phyloP scores from a whole-genome alignment of 1,284 basidiomycete genomes.

The Rhodotorula sp. region DNA sequence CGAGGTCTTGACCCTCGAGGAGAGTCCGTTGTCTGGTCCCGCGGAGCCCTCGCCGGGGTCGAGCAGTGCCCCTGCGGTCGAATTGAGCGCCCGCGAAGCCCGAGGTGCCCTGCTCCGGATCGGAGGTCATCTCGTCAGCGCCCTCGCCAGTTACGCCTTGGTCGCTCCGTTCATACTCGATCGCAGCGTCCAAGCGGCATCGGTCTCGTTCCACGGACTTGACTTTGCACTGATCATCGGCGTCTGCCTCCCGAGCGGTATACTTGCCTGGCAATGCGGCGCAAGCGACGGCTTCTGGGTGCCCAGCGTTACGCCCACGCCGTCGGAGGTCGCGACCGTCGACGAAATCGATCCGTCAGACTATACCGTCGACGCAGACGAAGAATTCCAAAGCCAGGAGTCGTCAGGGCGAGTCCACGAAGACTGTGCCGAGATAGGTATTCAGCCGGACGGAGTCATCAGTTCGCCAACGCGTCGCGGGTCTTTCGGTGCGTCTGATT shows the following conservation, averaged over 20 bases:
- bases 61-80: constrained; percentile 10
- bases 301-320: constrained; percentile 10
- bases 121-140: constrained; percentile 40
- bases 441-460: constrained; percentile 17
- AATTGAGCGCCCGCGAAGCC: constrained; percentile 26
- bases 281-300: constrained; percentile 36
- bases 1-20: not conserved
- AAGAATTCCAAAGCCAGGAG: not conserved
- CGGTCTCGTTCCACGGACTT: not conserved
- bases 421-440: constrained; percentile 11
- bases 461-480: not conserved
- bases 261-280: constrained; percentile 29
- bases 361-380: not conserved
- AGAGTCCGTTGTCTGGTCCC: not conserved
- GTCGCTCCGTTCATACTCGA: constrained; percentile 19
- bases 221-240: constrained; percentile 25
- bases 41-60: not conserved
- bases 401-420: constrained; percentile 8
- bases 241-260: constrained; percentile 21
- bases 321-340: constrained; percentile 12
- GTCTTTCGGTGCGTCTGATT: constrained; percentile 16
- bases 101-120: constrained; percentile 31
- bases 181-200: constrained; percentile 3
- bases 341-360: too few relatives aligned
- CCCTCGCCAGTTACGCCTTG: constrained; percentile 41